These are phyloP conservation scores for Ephemerocybe angulata DNA, from an alignment of 768 basidiomycete species.

Conservation along the genomic window DNA sequence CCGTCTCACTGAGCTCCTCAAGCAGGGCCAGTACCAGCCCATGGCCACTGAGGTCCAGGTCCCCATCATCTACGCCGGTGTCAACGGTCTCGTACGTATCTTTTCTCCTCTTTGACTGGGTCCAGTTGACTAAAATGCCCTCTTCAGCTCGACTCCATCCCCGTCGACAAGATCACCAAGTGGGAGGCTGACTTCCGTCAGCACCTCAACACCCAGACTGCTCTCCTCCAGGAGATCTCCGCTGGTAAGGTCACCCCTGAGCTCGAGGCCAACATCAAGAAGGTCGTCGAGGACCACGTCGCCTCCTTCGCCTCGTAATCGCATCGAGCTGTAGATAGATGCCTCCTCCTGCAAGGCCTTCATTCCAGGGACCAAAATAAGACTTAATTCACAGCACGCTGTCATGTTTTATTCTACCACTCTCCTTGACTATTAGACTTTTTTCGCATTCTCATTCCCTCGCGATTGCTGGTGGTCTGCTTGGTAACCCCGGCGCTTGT, in stretches of 20 bases:
- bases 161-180: conserved; percentile 89
- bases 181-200: conserved; percentile 93
- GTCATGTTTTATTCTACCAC: conserved; percentile 10
- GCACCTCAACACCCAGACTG: conserved; percentile 71
- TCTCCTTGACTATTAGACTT: conserved; percentile 10
- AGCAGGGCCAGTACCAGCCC: conserved; percentile 98
- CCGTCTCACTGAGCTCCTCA: conserved; percentile 94
- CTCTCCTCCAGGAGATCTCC: conserved; percentile 82
- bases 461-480: too few relatives aligned
- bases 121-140: neutral
- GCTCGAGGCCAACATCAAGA: conserved; percentile 93
- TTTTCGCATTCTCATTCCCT: neutral
- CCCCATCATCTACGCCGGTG: conserved; percentile 98
- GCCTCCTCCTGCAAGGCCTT: conserved; percentile 16
- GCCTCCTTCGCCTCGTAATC: conserved; percentile 65
- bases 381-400: conserved; percentile 14
- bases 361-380: conserved; percentile 30
- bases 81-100: conserved; percentile 87
- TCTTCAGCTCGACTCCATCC: conserved; percentile 82
- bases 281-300: conserved; percentile 87
- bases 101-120: neutral
- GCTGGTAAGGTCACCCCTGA: conserved; percentile 83
- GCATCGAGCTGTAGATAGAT: conserved; percentile 26
- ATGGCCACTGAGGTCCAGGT: conserved; percentile 95
- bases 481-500: too few relatives aligned